Evolutionary conservation across 208 protist species (phyloP).

Genomic region (Porcisia deanei): DNA sequence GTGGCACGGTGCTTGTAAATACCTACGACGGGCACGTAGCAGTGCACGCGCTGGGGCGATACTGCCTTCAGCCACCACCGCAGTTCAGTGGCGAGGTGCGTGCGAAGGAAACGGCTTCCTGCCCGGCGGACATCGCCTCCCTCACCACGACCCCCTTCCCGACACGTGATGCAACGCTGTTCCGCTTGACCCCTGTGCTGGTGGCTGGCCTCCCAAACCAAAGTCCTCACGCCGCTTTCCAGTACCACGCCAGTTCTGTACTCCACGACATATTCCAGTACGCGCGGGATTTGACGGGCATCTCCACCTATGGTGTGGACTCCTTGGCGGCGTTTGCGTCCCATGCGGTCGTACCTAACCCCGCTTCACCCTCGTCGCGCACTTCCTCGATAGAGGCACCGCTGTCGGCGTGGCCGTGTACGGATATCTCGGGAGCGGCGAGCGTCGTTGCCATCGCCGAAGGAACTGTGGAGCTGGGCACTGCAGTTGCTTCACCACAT

Average conservation of each 20-base stretch:
- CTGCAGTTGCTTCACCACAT: not conserved
- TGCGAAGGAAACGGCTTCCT: not conserved
- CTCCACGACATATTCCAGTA: slow-evolving; percentile 65
- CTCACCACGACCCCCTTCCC: slow-evolving; percentile 55
- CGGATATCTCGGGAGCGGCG: slow-evolving; percentile 1
- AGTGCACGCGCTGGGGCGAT: slow-evolving; percentile 63
- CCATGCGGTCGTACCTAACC: not conserved
- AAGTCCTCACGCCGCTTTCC: slow-evolving; percentile 67
- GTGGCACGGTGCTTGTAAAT: slow-evolving; percentile 75
- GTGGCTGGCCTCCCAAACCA: slow-evolving; percentile 47
- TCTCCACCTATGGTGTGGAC: slow-evolving; percentile 69
- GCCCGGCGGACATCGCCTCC: not conserved
- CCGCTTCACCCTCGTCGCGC: not conserved
- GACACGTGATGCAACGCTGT: slow-evolving; percentile 66
- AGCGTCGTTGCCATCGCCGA: not conserved
- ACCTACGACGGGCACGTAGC: slow-evolving; percentile 67
- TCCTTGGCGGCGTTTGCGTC: slow-evolving; percentile 36
- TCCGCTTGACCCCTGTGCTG: slow-evolving; percentile 70
- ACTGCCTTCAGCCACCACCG: slow-evolving; percentile 50
- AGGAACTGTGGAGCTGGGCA: too few species aligned
- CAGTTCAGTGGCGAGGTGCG: not conserved
- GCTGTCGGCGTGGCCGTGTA: not conserved
- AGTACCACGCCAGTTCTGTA: slow-evolving; percentile 42
- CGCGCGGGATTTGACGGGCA: slow-evolving; percentile 65
- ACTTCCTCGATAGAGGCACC: not conserved